Conservation (phyloP, 2,329 filamentous ascomycete genomes). For the Cladobotryum protrusum region DNA sequence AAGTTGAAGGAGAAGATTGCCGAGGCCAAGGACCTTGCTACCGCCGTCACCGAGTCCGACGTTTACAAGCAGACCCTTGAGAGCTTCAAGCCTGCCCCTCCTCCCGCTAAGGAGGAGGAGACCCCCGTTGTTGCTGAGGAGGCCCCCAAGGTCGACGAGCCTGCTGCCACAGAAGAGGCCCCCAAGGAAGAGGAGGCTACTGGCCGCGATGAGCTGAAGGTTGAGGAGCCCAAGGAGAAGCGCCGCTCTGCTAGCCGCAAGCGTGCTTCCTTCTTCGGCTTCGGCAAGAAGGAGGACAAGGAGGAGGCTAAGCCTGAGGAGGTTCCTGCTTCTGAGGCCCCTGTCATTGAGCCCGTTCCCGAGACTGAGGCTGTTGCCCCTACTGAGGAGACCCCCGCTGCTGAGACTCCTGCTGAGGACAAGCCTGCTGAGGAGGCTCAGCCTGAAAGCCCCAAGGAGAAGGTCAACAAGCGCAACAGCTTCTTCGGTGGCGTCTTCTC, state of each 20-base stretch:
- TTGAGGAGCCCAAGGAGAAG: constrained; percentile 48
- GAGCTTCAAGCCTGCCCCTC: constrained; percentile 50
- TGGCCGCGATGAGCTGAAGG: constrained; percentile 44
- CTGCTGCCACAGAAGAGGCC: constrained; percentile 28
- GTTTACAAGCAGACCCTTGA: constrained; percentile 82
- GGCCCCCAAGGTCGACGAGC: constrained; percentile 32
- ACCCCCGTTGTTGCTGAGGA: constrained; percentile 28
- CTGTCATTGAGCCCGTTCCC: constrained; percentile 30
- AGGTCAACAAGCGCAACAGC: constrained; percentile 52
- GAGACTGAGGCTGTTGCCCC: constrained; percentile 27
- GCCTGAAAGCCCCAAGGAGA: constrained; percentile 39
- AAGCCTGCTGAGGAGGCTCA: constrained; percentile 33
- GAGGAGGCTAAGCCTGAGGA: constrained; percentile 31
- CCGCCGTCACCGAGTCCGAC: constrained; percentile 69
- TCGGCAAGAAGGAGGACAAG: constrained; percentile 50
- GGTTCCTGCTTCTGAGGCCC: constrained; percentile 25
- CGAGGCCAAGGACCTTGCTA: constrained; percentile 76
- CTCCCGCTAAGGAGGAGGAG: constrained; percentile 24
- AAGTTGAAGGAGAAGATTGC: constrained; percentile 75
- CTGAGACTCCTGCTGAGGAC: constrained; percentile 24
- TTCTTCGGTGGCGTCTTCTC: constrained; percentile 47
- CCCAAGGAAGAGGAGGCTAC: constrained; percentile 27
- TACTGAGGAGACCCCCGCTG: constrained; percentile 31
- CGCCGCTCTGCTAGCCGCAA: constrained; percentile 59
- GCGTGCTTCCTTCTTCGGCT: constrained; percentile 58